Percentiles rank a stretch among this genome's conserved stretches.
These are phyloP conservation scores for Lagerstroemia fauriei DNA, from an alignment of 441 rosid genomes.

Conservation along the genomic window DNA sequence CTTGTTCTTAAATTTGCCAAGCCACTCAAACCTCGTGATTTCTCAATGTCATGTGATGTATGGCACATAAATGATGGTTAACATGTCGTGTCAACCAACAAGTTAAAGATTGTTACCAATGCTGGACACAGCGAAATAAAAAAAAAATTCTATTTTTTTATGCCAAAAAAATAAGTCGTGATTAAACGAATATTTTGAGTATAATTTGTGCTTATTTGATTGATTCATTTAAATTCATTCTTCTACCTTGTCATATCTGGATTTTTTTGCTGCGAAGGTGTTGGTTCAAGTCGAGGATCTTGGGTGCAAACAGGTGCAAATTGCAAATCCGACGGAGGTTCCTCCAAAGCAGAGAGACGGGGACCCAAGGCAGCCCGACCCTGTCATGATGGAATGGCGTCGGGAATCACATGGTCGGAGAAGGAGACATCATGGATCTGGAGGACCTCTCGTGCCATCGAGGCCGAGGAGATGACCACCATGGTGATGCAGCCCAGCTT, in stretches of 20 bases:
- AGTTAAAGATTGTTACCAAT: too few species aligned
- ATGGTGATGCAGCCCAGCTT: slow-evolving; percentile 33
- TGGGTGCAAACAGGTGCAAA: slow-evolving; percentile 17
- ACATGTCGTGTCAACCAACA: too few species aligned
- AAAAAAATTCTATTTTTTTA: too few species aligned
- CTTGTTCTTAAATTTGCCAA: too few species aligned
- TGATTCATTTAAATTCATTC: too few species aligned
- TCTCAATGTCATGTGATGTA: too few species aligned
- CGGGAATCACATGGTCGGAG: neutral
- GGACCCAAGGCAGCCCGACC: neutral
- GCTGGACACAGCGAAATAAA: too few species aligned
- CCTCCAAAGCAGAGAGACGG: slow-evolving; percentile 22
- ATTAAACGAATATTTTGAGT: too few species aligned
- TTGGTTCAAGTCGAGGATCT: slow-evolving; percentile 30
- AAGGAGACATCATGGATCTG: slow-evolving; percentile 7
- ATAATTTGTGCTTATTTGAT: too few species aligned
- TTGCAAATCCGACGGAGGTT: slow-evolving; percentile 25
- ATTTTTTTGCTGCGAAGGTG: slow-evolving; percentile 32
- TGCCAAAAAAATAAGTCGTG: too few species aligned
- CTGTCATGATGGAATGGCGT: neutral
- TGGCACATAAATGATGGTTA: too few species aligned
- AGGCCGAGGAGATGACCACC: slow-evolving; percentile 27
- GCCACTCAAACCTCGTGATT: too few species aligned
- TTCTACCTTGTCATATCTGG: neutral
- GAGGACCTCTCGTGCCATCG: neutral